These are phyloP conservation scores for Moniliophthora roreri DNA, from an alignment of 1,284 basidiomycete species.

Conservation along the genomic window DNA sequence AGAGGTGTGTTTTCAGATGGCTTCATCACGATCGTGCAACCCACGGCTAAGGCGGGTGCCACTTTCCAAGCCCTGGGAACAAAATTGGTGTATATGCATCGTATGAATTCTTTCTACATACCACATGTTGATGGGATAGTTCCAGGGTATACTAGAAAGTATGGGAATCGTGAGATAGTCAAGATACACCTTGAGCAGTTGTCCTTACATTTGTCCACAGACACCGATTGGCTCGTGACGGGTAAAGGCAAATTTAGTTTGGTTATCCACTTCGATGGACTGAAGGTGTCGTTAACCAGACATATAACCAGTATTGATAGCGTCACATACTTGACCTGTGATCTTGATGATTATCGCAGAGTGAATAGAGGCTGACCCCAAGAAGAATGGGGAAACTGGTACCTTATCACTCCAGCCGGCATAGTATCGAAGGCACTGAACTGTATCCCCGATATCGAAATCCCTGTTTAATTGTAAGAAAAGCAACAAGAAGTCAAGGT, in stretches of 20 bases:
- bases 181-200: slow-evolving; percentile 7
- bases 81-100: slow-evolving; percentile 14
- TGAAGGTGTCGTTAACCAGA: slow-evolving; percentile 25
- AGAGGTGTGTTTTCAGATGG: slow-evolving; percentile 91
- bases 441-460: slow-evolving; percentile 82
- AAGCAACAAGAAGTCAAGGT: background rate
- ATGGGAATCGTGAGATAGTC: slow-evolving; percentile 8
- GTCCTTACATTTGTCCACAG: slow-evolving; percentile 80
- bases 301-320: slow-evolving; percentile 15
- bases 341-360: slow-evolving; percentile 60
- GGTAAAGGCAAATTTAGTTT: slow-evolving; percentile 81
- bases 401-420: slow-evolving; percentile 46
- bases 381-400: background rate
- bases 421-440: slow-evolving; percentile 82
- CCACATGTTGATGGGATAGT: slow-evolving; percentile 93
- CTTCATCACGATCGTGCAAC: slow-evolving; percentile 90
- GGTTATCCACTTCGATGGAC: slow-evolving; percentile 82
- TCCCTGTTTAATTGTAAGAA: slow-evolving; percentile 46
- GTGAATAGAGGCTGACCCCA: slow-evolving; percentile 17
- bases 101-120: slow-evolving; percentile 24
- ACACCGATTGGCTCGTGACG: slow-evolving; percentile 94
- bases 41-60: slow-evolving; percentile 85
- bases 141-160: slow-evolving; percentile 76
- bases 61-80: slow-evolving; percentile 82
- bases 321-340: slow-evolving; percentile 53